phyloP scores from a whole-genome alignment of 345 rosid species.

The Zanthoxylum bungeanum region DNA sequence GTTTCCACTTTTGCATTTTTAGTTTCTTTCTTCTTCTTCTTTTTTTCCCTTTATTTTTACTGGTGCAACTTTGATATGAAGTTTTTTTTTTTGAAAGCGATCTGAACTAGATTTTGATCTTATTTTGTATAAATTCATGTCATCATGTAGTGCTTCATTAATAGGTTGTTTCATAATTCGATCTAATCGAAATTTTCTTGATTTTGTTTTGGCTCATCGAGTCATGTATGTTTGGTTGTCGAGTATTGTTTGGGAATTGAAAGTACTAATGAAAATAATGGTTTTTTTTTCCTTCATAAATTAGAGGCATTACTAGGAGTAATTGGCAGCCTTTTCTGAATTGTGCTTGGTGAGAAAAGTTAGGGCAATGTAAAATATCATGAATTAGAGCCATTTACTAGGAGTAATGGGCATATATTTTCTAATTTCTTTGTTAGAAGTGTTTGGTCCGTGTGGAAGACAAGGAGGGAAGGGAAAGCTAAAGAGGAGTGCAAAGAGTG shows the following conservation, averaged over 20 bases:
- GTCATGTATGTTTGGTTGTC: not conserved
- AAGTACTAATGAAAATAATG: not conserved
- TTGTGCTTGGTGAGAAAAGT: not conserved
- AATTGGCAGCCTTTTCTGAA: not conserved
- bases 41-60: not conserved
- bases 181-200: not conserved
- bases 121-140: not conserved
- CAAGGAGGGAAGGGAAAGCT: not conserved
- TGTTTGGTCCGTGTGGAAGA: not conserved
- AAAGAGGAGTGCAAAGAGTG: not conserved
- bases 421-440: not conserved
- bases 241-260: not conserved
- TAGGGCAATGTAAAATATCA: no score
- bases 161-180: not conserved
- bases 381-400: not conserved
- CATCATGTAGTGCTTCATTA: not conserved
- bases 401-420: not conserved
- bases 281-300: no score
- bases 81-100: no score
- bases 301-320: no score
- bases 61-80: not conserved
- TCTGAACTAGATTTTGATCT: not conserved
- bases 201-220: not conserved
- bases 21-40: not conserved
- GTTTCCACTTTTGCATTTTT: conserved; percentile 22